Percentiles rank a stretch among this genome's conserved stretches.
These are phyloP conservation scores for Fraxinus baroniana DNA, from an alignment of 305 asterid species.

Conservation along the genomic window DNA sequence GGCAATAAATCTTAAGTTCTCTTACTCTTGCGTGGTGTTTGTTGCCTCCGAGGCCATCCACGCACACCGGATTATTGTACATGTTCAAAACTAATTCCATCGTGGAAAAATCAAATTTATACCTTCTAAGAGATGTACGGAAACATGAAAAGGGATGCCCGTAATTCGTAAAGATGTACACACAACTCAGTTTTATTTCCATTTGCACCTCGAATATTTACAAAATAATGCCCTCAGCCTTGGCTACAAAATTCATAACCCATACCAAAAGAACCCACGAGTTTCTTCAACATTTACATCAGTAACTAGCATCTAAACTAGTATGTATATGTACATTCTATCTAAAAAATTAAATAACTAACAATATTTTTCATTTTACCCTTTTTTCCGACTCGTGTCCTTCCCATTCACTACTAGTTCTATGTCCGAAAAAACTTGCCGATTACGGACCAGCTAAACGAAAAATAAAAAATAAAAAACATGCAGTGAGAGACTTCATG, in stretches of 20 bases:
- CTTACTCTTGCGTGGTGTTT: not conserved
- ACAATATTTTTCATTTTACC: constrained; percentile 7
- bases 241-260: constrained; percentile 52
- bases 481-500: constrained; percentile 16
- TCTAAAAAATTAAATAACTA: constrained; percentile 23
- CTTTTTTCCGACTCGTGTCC: not conserved
- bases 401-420: constrained; percentile 25
- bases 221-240: constrained; percentile 48
- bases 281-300: constrained; percentile 29
- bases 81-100: not conserved
- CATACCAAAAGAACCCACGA: constrained; percentile 17
- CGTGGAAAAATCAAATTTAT: not conserved
- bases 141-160: not conserved
- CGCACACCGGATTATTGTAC: not conserved
- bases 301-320: not conserved
- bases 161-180: not conserved
- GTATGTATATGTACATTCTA: constrained; percentile 4
- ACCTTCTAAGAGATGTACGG: not conserved
- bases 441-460: not conserved
- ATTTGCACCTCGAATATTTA: constrained; percentile 47
- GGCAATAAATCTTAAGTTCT: not conserved
- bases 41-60: not conserved
- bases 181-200: constrained; percentile 11
- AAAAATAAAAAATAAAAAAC: not conserved
- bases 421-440: not conserved